These are phyloP conservation scores for Chrysophaeum taylorii DNA, from an alignment of 352 stramenopile species.

Conservation along the genomic window DNA sequence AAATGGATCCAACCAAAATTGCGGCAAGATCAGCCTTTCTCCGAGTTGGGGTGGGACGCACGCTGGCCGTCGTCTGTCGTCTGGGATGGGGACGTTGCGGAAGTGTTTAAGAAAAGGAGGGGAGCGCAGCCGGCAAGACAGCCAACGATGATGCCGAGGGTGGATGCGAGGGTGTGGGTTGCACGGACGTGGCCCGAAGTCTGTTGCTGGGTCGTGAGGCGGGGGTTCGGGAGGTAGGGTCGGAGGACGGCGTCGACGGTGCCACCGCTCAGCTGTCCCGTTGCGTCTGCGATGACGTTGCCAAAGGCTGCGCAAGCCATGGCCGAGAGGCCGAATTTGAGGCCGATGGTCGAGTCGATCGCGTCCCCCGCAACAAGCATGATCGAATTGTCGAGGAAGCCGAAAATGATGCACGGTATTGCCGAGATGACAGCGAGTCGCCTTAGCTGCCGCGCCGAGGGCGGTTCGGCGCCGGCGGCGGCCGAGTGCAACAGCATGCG, in stretches of 20 bases:
- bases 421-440: neutral
- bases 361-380: slow-evolving; percentile 1
- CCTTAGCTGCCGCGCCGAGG: neutral
- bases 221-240: neutral
- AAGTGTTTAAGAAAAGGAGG: slow-evolving; percentile 1
- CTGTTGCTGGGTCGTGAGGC: neutral
- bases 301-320: slow-evolving; percentile 10
- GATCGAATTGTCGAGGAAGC: slow-evolving; percentile 15
- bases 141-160: slow-evolving; percentile 13
- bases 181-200: neutral
- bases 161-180: neutral
- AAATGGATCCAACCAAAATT: too few relatives aligned
- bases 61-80: too few relatives aligned
- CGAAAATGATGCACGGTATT: slow-evolving; percentile 1
- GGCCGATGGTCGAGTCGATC: neutral
- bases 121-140: neutral
- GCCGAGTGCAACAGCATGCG: neutral
- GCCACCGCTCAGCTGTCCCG: slow-evolving; percentile 2
- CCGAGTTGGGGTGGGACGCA: too few relatives aligned
- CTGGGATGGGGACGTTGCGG: too few relatives aligned
- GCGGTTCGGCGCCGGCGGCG: neutral
- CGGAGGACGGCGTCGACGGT: neutral
- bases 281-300: slow-evolving; percentile 13
- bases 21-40: too few relatives aligned
- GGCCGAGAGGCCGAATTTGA: neutral